Conservation (phyloP, 2,329 filamentous ascomycete species). For the Xylaria sp. region DNA sequence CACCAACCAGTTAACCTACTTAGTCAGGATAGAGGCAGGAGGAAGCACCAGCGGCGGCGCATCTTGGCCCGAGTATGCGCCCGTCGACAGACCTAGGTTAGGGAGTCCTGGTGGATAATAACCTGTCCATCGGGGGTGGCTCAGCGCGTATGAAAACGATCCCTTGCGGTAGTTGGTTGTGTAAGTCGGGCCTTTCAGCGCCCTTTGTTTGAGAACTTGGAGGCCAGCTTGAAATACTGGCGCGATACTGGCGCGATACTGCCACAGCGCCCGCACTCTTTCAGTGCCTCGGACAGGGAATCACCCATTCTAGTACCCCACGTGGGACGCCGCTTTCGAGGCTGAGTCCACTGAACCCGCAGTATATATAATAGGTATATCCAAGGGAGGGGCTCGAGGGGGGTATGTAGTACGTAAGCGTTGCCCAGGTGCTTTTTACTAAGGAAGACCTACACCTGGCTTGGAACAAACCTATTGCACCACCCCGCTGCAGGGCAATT, state of each 20-base stretch:
- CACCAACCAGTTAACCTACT: too few relatives aligned
- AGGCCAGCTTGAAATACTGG: slow-evolving; percentile 5
- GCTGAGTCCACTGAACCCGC: slow-evolving; percentile 12
- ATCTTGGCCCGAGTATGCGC: slow-evolving; percentile 34
- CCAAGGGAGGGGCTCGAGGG: background rate
- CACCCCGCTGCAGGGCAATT: background rate
- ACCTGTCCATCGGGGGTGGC: slow-evolving; percentile 31
- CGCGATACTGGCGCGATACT: background rate
- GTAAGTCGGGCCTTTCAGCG: slow-evolving; percentile 12
- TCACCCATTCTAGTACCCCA: slow-evolving; percentile 2
- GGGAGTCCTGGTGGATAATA: slow-evolving; percentile 19
- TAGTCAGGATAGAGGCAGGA: slow-evolving; percentile 1
- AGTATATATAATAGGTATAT: background rate
- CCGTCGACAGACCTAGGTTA: background rate
- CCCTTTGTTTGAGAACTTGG: slow-evolving; percentile 24
- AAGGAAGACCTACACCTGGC: background rate
- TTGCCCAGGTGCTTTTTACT: background rate
- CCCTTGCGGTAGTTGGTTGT: slow-evolving; percentile 17
- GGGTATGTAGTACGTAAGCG: too few relatives aligned
- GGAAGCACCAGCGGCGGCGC: slow-evolving; percentile 11
- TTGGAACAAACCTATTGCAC: background rate
- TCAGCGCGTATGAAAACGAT: slow-evolving; percentile 33
- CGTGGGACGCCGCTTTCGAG: background rate
- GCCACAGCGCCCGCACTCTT: too few relatives aligned
- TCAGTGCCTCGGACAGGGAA: background rate